phyloP scores from a whole-genome alignment of 2,329 filamentous ascomycete genomes.

The Fusarium continuum region DNA sequence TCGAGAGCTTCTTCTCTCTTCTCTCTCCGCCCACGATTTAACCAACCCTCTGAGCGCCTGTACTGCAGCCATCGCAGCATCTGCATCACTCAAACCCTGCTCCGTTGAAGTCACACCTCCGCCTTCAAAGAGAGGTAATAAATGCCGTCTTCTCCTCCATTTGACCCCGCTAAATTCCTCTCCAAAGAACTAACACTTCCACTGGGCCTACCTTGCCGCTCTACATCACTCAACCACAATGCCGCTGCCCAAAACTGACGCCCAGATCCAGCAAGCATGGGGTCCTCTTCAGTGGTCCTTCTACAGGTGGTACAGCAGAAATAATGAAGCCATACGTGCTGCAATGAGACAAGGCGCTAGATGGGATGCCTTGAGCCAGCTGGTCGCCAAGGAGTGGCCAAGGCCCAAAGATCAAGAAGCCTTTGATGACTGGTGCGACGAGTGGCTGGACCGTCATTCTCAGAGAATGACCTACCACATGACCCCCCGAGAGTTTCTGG shows the following conservation, averaged over 20 bases:
- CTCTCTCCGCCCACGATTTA: no score
- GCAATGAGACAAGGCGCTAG: accelerated
- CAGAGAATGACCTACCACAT: background rate
- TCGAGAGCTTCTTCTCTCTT: no score
- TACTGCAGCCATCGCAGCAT: no score
- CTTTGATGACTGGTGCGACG: background rate
- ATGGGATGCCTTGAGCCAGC: background rate
- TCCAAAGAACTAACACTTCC: no score
- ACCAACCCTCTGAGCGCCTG: no score
- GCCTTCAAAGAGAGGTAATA: no score
- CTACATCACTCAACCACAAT: background rate
- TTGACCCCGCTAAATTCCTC: no score
- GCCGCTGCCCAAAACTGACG: background rate
- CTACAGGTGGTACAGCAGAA: background rate
- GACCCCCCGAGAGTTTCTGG: background rate
- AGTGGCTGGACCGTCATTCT: background rate
- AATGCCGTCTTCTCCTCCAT: no score
- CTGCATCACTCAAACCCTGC: no score
- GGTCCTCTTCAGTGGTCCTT: background rate
- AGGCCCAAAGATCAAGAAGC: background rate
- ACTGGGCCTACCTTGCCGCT: no score
- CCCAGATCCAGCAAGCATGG: background rate
- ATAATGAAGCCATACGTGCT: background rate
- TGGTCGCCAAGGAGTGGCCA: background rate
- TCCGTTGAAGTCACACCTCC: no score